Conservation (phyloP, 2,329 filamentous ascomycete genomes). For the Colletotrichum sp. region DNA sequence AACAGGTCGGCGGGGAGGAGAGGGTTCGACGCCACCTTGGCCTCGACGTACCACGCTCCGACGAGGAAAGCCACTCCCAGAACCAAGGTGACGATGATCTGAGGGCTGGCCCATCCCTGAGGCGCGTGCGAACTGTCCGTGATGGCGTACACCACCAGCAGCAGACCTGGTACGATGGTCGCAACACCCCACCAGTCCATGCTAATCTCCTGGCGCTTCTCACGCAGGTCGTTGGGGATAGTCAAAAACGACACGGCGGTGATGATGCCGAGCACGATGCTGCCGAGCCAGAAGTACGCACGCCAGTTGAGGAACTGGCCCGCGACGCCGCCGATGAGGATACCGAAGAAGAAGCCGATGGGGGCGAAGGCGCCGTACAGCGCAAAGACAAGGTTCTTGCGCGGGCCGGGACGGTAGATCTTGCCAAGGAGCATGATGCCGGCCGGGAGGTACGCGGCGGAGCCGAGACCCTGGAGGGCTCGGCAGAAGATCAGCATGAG, state of each 20-base stretch:
- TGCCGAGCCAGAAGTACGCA: constrained; percentile 75
- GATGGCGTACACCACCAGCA: constrained; percentile 70
- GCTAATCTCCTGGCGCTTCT: constrained; percentile 22
- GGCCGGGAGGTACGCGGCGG: constrained; percentile 74
- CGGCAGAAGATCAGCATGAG: constrained; percentile 76
- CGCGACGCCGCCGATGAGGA: constrained; percentile 68
- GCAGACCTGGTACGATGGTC: constrained; percentile 60
- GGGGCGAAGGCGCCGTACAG: constrained; percentile 64
- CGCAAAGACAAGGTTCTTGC: constrained; percentile 71
- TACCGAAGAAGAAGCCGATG: constrained; percentile 66
- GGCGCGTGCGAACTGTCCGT: constrained; percentile 69
- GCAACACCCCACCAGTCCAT: constrained; percentile 69
- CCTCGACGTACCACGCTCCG: constrained; percentile 66
- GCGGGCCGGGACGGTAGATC: constrained; percentile 70
- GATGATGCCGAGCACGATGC: constrained; percentile 46
- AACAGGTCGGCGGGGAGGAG: constrained; percentile 69
- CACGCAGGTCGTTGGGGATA: constrained; percentile 39
- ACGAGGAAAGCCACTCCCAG: constrained; percentile 59
- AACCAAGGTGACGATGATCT: constrained; percentile 65
- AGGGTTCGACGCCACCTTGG: constrained; percentile 62
- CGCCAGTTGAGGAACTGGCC: constrained; percentile 66
- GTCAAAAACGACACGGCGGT: constrained; percentile 47
- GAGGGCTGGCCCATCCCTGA: constrained; percentile 67
- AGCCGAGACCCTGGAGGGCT: constrained; percentile 75
- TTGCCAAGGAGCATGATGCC: constrained; percentile 73